These are phyloP conservation scores for Didymella sp. DNA, from an alignment of 2,329 filamentous ascomycete species.

Conservation along the genomic window DNA sequence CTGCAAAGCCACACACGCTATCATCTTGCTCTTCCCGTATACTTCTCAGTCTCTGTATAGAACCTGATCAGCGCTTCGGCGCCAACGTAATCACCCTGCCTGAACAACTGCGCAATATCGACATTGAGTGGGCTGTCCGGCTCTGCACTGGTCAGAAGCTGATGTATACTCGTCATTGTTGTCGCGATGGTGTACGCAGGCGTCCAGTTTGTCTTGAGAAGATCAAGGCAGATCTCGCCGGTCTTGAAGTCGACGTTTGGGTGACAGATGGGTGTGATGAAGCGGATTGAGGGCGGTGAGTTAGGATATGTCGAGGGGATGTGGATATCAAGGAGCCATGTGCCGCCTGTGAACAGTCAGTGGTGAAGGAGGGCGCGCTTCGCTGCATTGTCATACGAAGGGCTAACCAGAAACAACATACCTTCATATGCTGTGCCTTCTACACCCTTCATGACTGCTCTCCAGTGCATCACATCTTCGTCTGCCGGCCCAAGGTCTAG, in stretches of 20 bases:
- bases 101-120: constrained; percentile 74
- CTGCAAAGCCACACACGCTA: not conserved
- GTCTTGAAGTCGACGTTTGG: constrained; percentile 60
- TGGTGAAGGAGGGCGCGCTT: not conserved
- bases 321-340: constrained; percentile 80
- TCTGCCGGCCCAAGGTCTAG: constrained; percentile 63
- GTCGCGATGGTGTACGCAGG: constrained; percentile 82
- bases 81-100: constrained; percentile 71
- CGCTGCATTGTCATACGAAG: not conserved
- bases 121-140: constrained; percentile 80
- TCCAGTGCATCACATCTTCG: constrained; percentile 66
- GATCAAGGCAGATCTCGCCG: constrained; percentile 93
- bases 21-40: constrained; percentile 20
- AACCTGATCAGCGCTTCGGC: constrained; percentile 74
- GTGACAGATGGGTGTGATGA: constrained; percentile 64
- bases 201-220: constrained; percentile 79
- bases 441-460: constrained; percentile 67
- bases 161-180: constrained; percentile 74
- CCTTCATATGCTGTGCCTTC: constrained; percentile 67
- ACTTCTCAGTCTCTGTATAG: constrained; percentile 67
- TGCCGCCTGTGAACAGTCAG: constrained; percentile 62
- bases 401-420: constrained; percentile 33
- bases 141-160: constrained; percentile 72
- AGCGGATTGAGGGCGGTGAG: constrained; percentile 76
- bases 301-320: constrained; percentile 82